Percentiles rank a stretch among this genome's conserved stretches.
phyloP scores from a whole-genome alignment of 2,329 filamentous ascomycete genomes.

The Parastagonospora avenae region DNA sequence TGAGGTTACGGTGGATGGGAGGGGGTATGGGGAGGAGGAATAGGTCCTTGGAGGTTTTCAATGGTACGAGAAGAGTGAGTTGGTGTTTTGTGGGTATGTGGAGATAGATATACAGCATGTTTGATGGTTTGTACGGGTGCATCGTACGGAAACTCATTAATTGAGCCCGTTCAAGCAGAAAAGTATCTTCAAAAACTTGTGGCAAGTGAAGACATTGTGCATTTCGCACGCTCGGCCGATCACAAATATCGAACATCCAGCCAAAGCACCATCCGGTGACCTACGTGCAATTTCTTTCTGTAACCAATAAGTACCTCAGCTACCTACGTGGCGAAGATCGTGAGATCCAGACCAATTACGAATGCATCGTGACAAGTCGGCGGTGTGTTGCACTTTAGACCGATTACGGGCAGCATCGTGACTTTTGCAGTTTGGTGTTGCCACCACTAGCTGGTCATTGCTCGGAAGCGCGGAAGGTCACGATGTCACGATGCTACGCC shows the following conservation, averaged over 20 bases:
- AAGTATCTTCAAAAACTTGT: no score
- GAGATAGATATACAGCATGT: background rate
- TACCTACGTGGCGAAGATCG: conserved; percentile 21
- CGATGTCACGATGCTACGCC: conserved; percentile 19
- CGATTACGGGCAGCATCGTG: conserved; percentile 20
- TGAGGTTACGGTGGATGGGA: conserved; percentile 33
- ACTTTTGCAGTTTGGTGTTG: conserved; percentile 32
- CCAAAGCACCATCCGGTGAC: background rate
- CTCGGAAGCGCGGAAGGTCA: conserved; percentile 16
- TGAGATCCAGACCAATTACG: conserved; percentile 13
- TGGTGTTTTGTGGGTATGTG: background rate
- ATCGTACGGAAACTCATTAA: no score
- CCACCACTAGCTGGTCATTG: conserved; percentile 10
- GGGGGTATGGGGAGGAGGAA: conserved; percentile 22
- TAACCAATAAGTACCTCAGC: conserved; percentile 5
- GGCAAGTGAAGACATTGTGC: no score
- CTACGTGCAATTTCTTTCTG: background rate
- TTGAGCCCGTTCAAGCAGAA: no score
- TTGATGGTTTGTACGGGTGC: no score
- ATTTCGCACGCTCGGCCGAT: background rate
- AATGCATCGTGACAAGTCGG: conserved; percentile 31
- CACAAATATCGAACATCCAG: background rate
- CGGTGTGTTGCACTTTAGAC: conserved; percentile 20
- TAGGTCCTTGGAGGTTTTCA: background rate
- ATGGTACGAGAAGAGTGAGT: no score